Evolutionary conservation across 2,329 filamentous ascomycete species (phyloP).

Genomic region (Fusarium robinianum): DNA sequence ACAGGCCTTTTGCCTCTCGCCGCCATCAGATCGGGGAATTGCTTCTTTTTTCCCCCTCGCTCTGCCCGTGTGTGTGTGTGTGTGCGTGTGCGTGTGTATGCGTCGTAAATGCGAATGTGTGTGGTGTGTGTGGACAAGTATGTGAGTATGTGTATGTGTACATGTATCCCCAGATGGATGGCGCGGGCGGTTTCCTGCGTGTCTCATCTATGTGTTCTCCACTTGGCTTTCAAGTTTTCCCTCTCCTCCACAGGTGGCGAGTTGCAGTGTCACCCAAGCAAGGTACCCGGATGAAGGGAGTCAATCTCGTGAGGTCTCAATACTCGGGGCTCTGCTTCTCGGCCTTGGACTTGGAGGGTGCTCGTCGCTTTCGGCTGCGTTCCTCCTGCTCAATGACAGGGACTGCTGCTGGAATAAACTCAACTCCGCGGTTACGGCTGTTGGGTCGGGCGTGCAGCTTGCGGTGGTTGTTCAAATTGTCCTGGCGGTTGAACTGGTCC

Average conservation of each 20-base stretch:
- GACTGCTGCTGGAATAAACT: conserved; percentile 47
- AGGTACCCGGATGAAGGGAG: conserved; percentile 28
- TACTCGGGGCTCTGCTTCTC: conserved; percentile 41
- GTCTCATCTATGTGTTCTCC: conserved; percentile 29
- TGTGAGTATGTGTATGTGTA: conserved; percentile 17
- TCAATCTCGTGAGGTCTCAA: conserved; percentile 23
- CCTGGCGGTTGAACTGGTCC: conserved; percentile 48
- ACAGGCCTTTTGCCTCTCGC: conserved; percentile 6
- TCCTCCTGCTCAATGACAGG: conserved; percentile 48
- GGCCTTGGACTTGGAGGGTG: conserved; percentile 45
- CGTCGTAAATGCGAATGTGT: conserved; percentile 25
- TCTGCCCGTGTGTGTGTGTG: conserved; percentile 21
- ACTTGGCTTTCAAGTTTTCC: conserved; percentile 18
- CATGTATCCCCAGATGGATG: conserved; percentile 17
- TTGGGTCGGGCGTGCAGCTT: conserved; percentile 48
- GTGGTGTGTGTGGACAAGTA: conserved; percentile 30
- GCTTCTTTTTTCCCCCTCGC: conserved; percentile 19
- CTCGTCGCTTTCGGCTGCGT: conserved; percentile 46
- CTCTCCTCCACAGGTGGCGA: conserved; percentile 16
- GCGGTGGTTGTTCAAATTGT: conserved; percentile 50
- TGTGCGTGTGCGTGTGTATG: conserved; percentile 23
- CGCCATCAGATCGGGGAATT: conserved; percentile 15
- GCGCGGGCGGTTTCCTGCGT: conserved; percentile 22
- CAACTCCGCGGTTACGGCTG: conserved; percentile 46
- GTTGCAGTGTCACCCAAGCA: conserved; percentile 20